Evolutionary conservation across 495 filamentous ascomycete genomes (phyloP).

Genomic region (Daldinia concentrica): DNA sequence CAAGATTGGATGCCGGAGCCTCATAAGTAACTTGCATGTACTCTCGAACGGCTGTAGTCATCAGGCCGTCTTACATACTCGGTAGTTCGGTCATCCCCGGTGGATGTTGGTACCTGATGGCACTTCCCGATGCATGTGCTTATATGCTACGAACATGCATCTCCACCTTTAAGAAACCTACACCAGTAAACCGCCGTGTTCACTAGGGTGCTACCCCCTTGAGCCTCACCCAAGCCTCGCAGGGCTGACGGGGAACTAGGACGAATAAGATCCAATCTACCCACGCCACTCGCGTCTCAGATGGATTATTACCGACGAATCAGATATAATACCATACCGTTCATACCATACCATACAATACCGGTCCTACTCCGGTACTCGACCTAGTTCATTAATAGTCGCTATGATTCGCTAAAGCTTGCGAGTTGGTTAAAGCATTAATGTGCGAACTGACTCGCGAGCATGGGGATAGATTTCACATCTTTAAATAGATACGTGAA

Average conservation of each 20-base stretch:
- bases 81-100: slow-evolving; percentile 33
- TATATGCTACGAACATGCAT: slow-evolving; percentile 26
- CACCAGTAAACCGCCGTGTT: slow-evolving; percentile 26
- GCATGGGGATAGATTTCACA: slow-evolving; percentile 30
- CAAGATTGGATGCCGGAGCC: slow-evolving; percentile 42
- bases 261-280: slow-evolving; percentile 30
- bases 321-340: slow-evolving; percentile 17
- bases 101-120: slow-evolving; percentile 13
- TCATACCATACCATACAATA: background rate
- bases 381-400: slow-evolving; percentile 25
- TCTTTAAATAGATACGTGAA: slow-evolving; percentile 43
- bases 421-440: slow-evolving; percentile 13
- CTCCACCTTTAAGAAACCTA: slow-evolving; percentile 18
- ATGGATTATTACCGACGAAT: slow-evolving; percentile 39
- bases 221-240: slow-evolving; percentile 44
- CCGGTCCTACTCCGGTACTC: slow-evolving; percentile 27
- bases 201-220: slow-evolving; percentile 37
- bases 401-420: slow-evolving; percentile 28
- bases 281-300: slow-evolving; percentile 34
- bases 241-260: slow-evolving; percentile 34
- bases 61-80: slow-evolving; percentile 17
- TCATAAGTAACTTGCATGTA: slow-evolving; percentile 40
- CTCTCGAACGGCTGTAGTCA: slow-evolving; percentile 17
- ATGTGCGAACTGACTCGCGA: slow-evolving; percentile 29
- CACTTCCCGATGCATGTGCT: slow-evolving; percentile 5